phyloP scores from a whole-genome alignment of 306 rosid genomes.

The Begonia loranthoides region DNA sequence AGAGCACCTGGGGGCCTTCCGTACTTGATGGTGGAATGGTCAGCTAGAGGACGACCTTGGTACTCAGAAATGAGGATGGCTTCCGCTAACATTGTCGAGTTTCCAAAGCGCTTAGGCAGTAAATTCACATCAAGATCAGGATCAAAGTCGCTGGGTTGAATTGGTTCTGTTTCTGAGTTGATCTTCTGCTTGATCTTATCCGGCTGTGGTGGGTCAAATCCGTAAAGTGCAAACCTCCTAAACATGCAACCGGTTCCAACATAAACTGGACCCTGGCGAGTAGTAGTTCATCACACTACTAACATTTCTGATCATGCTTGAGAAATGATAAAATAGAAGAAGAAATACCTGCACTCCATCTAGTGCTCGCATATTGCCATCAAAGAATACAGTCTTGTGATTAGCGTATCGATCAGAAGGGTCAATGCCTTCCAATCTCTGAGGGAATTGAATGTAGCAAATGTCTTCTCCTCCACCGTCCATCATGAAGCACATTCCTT shows the following conservation, averaged over 20 bases:
- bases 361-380: constrained; percentile 49
- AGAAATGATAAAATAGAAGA: not conserved
- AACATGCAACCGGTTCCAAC: constrained; percentile 95
- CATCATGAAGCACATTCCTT: constrained; percentile 95
- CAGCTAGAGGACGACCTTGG: constrained; percentile 81
- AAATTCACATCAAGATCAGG: constrained; percentile 43
- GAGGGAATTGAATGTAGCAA: constrained; percentile 92
- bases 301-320: not conserved
- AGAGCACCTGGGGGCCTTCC: constrained; percentile 75
- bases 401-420: constrained; percentile 89
- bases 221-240: constrained; percentile 69
- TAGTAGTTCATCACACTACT: not conserved
- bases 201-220: constrained; percentile 62
- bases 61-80: constrained; percentile 53
- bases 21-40: constrained; percentile 53
- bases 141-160: constrained; percentile 46
- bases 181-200: constrained; percentile 11
- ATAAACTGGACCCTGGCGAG: constrained; percentile 58
- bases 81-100: constrained; percentile 52
- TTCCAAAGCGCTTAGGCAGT: constrained; percentile 81
- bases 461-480: constrained; percentile 65
- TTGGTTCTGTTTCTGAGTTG: constrained; percentile 21
- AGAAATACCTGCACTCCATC: constrained; percentile 28
- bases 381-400: constrained; percentile 82
- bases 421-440: constrained; percentile 91